Conservation (phyloP, 306 rosid genomes). For the Malus orientalis region DNA sequence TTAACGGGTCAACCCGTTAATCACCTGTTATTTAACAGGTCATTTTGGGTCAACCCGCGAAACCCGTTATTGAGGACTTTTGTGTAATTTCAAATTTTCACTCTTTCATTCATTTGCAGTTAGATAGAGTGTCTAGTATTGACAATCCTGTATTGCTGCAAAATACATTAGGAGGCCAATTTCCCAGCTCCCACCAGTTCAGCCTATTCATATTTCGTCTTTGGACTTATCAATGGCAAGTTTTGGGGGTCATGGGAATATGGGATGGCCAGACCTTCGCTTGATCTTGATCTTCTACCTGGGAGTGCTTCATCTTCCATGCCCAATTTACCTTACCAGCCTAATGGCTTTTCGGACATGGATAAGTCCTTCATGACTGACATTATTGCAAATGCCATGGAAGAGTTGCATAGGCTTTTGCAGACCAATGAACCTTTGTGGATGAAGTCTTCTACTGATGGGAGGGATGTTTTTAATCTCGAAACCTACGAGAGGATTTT, state of each 20-base stretch:
- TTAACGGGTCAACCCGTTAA: too few relatives aligned
- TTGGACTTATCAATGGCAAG: conserved; percentile 73
- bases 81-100: background rate
- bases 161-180: conserved; percentile 91
- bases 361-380: too few relatives aligned
- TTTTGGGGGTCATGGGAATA: conserved; percentile 31
- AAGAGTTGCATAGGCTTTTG: conserved; percentile 33
- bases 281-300: conserved; percentile 77
- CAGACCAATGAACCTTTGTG: conserved; percentile 82
- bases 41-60: too few relatives aligned
- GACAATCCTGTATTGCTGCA: conserved; percentile 25
- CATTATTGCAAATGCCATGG: too few relatives aligned
- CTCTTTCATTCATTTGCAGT: conserved; percentile 31
- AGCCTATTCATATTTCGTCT: conserved; percentile 68
- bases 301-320: conserved; percentile 46
- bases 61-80: too few relatives aligned
- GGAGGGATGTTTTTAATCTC: conserved; percentile 54
- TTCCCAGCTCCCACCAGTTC: conserved; percentile 82
- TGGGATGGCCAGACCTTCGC: conserved; percentile 46
- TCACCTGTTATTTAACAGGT: too few relatives aligned
- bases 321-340: conserved; percentile 52
- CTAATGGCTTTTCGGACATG: background rate
- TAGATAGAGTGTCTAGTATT: conserved; percentile 72
- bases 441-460: conserved; percentile 52
- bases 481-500: conserved; percentile 56